A percentile compares a stretch with the other conserved stretches of the same genome.
These are phyloP conservation scores for Hylodesmum podocarpum DNA, from an alignment of 306 rosid genomes.

Conservation along the genomic window DNA sequence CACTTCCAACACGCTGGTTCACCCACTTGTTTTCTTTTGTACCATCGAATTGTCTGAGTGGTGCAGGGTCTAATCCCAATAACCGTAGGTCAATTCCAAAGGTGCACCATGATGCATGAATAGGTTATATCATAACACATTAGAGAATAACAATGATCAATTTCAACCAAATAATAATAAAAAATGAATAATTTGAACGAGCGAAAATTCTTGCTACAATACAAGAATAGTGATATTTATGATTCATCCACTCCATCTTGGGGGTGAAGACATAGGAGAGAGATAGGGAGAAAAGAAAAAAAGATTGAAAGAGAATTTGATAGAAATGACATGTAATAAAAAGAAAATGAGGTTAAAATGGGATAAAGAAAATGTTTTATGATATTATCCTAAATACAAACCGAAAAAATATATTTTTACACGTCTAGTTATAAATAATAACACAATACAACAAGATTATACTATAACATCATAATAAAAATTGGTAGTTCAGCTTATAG, in stretches of 20 bases:
- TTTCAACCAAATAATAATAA: neutral
- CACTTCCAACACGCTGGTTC: neutral
- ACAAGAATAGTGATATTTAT: too few relatives aligned
- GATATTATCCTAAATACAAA: too few relatives aligned
- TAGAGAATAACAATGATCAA: neutral
- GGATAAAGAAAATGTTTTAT: too few relatives aligned
- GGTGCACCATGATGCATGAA: slow-evolving; percentile 22
- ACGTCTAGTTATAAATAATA: neutral
- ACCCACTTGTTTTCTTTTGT: slow-evolving; percentile 26
- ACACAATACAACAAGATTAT: neutral
- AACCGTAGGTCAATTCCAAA: neutral
- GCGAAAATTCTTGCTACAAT: neutral
- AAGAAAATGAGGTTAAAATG: too few relatives aligned
- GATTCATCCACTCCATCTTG: too few relatives aligned
- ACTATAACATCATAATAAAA: neutral
- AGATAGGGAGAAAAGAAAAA: too few relatives aligned
- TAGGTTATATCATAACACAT: neutral
- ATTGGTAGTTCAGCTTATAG: neutral
- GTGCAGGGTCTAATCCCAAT: slow-evolving; percentile 22
- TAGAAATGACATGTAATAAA: too few relatives aligned
- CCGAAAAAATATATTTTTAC: neutral
- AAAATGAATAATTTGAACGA: neutral
- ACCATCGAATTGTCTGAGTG: slow-evolving; percentile 31
- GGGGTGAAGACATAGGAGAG: too few relatives aligned
- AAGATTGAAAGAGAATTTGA: too few relatives aligned